A percentile compares a stretch with the other conserved stretches of the same genome.
Conservation (phyloP, 768 basidiomycete species). For the Calocybe cyanea region DNA sequence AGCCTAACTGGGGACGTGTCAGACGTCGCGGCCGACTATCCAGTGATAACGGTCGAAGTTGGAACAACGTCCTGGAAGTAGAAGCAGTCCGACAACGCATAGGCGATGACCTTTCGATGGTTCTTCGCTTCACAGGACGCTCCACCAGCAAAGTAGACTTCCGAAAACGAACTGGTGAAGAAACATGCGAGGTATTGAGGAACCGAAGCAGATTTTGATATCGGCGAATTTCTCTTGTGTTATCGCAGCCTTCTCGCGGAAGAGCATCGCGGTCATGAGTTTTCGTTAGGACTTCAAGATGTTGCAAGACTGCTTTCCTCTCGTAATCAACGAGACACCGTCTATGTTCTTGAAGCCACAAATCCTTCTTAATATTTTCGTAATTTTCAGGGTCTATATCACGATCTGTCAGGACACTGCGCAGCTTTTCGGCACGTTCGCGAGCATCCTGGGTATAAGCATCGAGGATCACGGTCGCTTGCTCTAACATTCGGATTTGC, state of each 20-base stretch:
- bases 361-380: conserved; percentile 37
- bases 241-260: conserved; percentile 10
- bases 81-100: conserved; percentile 29
- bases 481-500: conserved; percentile 43
- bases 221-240: conserved; percentile 24
- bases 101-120: conserved; percentile 30
- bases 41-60: conserved; percentile 12
- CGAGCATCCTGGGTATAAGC: conserved; percentile 43
- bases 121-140: conserved; percentile 28
- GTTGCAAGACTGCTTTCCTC: conserved; percentile 30
- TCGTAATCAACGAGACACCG: conserved; percentile 33
- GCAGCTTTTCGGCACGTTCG: conserved; percentile 37
- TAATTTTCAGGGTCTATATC: conserved; percentile 34
- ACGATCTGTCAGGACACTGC: conserved; percentile 32
- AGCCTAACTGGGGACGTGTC: too few species aligned
- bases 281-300: conserved; percentile 26
- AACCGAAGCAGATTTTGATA: conserved; percentile 34
- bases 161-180: conserved; percentile 23
- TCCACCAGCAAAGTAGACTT: conserved; percentile 25
- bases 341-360: conserved; percentile 50
- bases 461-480: conserved; percentile 38
- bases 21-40: conserved; percentile 8
- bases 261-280: conserved; percentile 13
- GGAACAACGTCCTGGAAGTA: conserved; percentile 9
- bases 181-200: conserved; percentile 30